Evolutionary conservation across 2,329 filamentous ascomycete genomes (phyloP).

Genomic region (Verticillium tricorpus): DNA sequence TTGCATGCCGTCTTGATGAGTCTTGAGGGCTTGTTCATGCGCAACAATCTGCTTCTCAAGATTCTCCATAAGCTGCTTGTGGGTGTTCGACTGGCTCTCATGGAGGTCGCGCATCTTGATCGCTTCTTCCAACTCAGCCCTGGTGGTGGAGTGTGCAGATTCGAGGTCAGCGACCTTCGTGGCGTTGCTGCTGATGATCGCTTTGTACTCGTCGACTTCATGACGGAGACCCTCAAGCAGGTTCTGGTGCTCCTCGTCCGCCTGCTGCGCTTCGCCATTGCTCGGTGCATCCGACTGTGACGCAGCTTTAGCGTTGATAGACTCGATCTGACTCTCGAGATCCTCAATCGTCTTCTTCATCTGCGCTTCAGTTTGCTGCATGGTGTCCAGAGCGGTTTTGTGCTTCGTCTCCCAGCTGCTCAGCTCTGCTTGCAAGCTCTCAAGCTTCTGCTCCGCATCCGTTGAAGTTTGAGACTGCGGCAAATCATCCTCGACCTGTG

Average conservation of each 20-base stretch:
- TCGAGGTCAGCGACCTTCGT: conserved; percentile 71
- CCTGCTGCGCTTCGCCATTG: conserved; percentile 42
- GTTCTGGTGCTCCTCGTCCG: conserved; percentile 51
- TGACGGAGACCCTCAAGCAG: conserved; percentile 59
- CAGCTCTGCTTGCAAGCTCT: conserved; percentile 66
- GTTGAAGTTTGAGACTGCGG: neutral
- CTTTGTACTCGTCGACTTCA: conserved; percentile 74
- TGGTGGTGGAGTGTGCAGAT: conserved; percentile 61
- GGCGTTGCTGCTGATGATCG: conserved; percentile 64
- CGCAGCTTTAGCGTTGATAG: conserved; percentile 48
- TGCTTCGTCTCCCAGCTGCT: conserved; percentile 74
- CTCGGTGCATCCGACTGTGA: conserved; percentile 34
- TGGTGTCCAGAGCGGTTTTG: conserved; percentile 60
- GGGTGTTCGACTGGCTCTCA: conserved; percentile 36
- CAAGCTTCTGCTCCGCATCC: conserved; percentile 53
- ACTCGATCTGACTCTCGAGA: conserved; percentile 57
- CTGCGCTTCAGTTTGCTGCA: conserved; percentile 68
- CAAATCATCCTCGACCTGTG: conserved; percentile 7
- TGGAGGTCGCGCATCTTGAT: conserved; percentile 54
- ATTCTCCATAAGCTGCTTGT: conserved; percentile 43
- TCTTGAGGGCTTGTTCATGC: conserved; percentile 54
- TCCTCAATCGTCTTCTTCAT: conserved; percentile 69
- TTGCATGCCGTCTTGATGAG: conserved; percentile 47
- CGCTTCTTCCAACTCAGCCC: conserved; percentile 64
- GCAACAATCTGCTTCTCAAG: conserved; percentile 56